Evolutionary conservation across 176 grass and related monocot genomes (phyloP).

Genomic region (Rhynchospora tenuis): DNA sequence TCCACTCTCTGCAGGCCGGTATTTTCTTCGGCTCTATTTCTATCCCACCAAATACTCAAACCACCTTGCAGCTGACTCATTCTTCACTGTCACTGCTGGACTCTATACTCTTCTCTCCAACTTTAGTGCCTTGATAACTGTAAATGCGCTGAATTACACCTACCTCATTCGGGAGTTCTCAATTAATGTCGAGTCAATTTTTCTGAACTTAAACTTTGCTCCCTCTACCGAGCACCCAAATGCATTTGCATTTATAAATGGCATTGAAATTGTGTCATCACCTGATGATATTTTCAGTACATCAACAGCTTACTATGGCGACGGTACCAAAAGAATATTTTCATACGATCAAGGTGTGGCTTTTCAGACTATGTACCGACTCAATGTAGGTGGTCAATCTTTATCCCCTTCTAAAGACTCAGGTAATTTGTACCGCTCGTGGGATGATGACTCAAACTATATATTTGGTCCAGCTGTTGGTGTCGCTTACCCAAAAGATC

Average conservation of each 20-base stretch:
- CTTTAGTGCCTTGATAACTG: conserved; percentile 52
- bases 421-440: conserved; percentile 38
- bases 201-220: conserved; percentile 41
- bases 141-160: neutral
- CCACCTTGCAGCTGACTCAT: conserved; percentile 10
- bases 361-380: conserved; percentile 62
- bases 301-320: neutral
- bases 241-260: conserved; percentile 68
- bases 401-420: conserved; percentile 28
- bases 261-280: conserved; percentile 49
- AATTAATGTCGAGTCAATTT: conserved; percentile 27
- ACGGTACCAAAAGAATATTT: neutral
- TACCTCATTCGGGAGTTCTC: conserved; percentile 50
- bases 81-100: conserved; percentile 35
- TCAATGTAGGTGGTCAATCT: conserved; percentile 52
- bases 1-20: conserved; percentile 32
- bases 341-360: neutral
- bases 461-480: conserved; percentile 22
- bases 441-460: conserved; percentile 40
- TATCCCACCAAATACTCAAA: conserved; percentile 34
- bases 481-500: conserved; percentile 32
- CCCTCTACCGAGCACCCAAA: conserved; percentile 33
- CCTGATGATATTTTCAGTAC: conserved; percentile 39
- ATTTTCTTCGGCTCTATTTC: conserved; percentile 79
- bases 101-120: conserved; percentile 32